phyloP scores from a whole-genome alignment of 2,329 filamentous ascomycete species.

The Claviceps humidiphila region DNA sequence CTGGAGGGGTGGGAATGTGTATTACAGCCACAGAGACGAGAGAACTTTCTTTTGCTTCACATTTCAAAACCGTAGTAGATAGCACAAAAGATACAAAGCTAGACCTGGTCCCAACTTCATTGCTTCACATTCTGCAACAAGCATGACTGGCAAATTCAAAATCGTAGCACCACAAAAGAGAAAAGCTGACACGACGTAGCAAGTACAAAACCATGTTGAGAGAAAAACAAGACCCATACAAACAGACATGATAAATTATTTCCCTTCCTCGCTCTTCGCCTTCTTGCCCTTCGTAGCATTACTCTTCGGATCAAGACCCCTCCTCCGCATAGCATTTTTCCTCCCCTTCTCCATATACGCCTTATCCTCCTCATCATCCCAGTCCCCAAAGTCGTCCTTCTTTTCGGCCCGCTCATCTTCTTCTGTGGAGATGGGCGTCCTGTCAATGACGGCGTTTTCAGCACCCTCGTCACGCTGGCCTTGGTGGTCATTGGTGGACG shows the following conservation, averaged over 20 bases:
- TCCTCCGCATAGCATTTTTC: constrained; percentile 58
- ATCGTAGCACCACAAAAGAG: too few species aligned
- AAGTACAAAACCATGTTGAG: not conserved
- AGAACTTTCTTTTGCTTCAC: too few species aligned
- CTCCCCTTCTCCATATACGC: constrained; percentile 61
- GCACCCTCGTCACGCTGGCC: not conserved
- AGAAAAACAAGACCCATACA: not conserved
- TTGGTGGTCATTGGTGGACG: not conserved
- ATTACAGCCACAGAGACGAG: too few species aligned
- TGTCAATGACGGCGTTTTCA: constrained; percentile 42
- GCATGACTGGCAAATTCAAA: too few species aligned
- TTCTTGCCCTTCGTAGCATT: constrained; percentile 18
- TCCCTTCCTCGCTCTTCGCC: not conserved
- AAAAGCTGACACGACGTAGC: too few species aligned
- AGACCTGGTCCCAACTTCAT: too few species aligned
- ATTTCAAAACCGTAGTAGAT: too few species aligned
- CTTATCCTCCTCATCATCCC: constrained; percentile 60
- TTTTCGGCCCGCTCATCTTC: constrained; percentile 23
- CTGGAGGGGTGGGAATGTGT: too few species aligned
- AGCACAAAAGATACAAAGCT: too few species aligned
- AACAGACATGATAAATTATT: not conserved
- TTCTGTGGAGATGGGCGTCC: constrained; percentile 47
- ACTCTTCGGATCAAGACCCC: constrained; percentile 59
- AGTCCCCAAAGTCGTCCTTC: constrained; percentile 54
- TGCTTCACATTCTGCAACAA: too few species aligned